A percentile compares a stretch with the other conserved stretches of the same genome.
These are phyloP conservation scores for Chrysophaeum taylorii DNA, from an alignment of 352 stramenopile species.

Conservation along the genomic window DNA sequence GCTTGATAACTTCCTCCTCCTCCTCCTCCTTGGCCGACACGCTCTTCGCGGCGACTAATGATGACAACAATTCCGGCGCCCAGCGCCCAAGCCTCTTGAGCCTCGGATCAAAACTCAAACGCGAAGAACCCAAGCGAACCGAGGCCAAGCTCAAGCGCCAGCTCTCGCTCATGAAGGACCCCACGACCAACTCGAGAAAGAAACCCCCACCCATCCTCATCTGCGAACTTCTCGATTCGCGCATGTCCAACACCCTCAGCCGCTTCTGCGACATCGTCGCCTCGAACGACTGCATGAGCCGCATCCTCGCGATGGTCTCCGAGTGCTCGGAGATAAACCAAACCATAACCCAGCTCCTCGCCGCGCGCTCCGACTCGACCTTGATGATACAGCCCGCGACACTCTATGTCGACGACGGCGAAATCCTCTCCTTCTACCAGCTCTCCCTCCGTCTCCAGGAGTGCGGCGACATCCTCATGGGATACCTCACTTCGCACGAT, in stretches of 20 bases:
- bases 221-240: conserved; percentile 67
- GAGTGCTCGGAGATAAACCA: conserved; percentile 66
- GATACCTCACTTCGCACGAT: conserved; percentile 60
- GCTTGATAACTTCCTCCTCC: no score
- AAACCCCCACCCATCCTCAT: conserved; percentile 37
- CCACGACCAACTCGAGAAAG: no score
- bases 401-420: conserved; percentile 45
- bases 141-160: neutral
- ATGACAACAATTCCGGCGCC: no score
- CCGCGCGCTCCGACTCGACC: conserved; percentile 45
- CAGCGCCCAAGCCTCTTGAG: no score
- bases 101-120: neutral
- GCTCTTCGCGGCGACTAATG: no score
- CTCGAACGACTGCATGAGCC: conserved; percentile 69
- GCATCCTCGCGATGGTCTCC: conserved; percentile 68
- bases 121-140: neutral
- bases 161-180: no score
- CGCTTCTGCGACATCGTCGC: conserved; percentile 68
- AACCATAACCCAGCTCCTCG: conserved; percentile 61
- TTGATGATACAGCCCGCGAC: conserved; percentile 57
- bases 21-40: no score
- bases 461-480: conserved; percentile 55
- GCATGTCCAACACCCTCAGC: conserved; percentile 66
- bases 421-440: conserved; percentile 62
- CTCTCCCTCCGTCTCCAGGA: conserved; percentile 43